A percentile compares a stretch with the other conserved stretches of the same genome.
phyloP scores from a whole-genome alignment of 306 rosid species.

The Astragalus membranaceus region DNA sequence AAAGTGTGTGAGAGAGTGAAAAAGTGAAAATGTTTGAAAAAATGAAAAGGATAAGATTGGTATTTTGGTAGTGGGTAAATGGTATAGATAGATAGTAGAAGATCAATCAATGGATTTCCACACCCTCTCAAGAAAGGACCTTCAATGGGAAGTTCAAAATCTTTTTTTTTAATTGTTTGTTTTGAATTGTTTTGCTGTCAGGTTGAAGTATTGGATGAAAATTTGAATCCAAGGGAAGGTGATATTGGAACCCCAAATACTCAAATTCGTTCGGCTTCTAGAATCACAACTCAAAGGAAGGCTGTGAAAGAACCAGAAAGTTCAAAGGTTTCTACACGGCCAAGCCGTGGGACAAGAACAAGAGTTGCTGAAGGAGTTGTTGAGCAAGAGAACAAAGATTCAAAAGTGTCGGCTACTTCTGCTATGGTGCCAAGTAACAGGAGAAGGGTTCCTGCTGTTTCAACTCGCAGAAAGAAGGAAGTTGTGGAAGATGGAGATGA shows the following conservation, averaged over 20 bases:
- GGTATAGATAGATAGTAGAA: too few species aligned
- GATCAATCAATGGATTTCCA: conserved; percentile 62
- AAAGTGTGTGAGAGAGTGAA: too few species aligned
- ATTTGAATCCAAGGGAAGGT: conserved; percentile 28
- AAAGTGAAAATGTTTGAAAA: too few species aligned
- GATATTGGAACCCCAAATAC: conserved; percentile 27
- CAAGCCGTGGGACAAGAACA: conserved; percentile 19
- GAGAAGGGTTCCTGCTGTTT: conserved; percentile 27
- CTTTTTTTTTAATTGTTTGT: not conserved
- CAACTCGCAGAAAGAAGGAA: conserved; percentile 36
- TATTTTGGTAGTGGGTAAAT: too few species aligned
- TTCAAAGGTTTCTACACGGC: conserved; percentile 24
- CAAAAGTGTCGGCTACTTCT: conserved; percentile 22
- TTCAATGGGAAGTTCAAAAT: conserved; percentile 28
- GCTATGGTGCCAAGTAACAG: conserved; percentile 10
- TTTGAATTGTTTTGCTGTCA: conserved; percentile 7
- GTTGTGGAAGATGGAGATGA: not conserved
- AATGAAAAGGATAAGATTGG: too few species aligned
- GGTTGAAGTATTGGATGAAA: conserved; percentile 84
- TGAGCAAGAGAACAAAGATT: conserved; percentile 38
- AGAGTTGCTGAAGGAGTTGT: conserved; percentile 16
- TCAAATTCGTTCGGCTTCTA: conserved; percentile 31
- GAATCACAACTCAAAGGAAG: conserved; percentile 46
- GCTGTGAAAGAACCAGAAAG: conserved; percentile 27
- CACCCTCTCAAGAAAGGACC: conserved; percentile 66